phyloP scores from a whole-genome alignment of 148 eudicot genomes.

The Dianthus caryophyllus region DNA sequence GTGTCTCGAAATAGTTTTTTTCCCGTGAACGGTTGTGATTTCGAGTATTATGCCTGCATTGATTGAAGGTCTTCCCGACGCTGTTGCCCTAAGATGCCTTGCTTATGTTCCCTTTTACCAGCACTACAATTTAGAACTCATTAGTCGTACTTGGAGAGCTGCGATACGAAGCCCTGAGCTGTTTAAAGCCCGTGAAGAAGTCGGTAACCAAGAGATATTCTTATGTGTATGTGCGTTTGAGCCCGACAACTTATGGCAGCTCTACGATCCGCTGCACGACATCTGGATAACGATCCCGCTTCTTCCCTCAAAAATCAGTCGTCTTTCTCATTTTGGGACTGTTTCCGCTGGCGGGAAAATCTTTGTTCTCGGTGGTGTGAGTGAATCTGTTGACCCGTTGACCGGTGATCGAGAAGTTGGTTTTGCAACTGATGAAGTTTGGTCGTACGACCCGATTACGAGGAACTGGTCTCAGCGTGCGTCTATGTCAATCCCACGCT shows the following conservation, averaged over 20 bases:
- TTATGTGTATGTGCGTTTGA: slow-evolving; percentile 87
- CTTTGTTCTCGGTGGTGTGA: slow-evolving; percentile 88
- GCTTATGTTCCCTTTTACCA: slow-evolving; percentile 80
- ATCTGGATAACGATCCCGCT: slow-evolving; percentile 82
- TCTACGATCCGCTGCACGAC: slow-evolving; percentile 67
- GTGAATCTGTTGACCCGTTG: slow-evolving; percentile 88
- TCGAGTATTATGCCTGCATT: slow-evolving; percentile 55
- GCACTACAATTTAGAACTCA: slow-evolving; percentile 65
- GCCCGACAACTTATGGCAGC: slow-evolving; percentile 91
- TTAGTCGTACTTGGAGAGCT: slow-evolving; percentile 78
- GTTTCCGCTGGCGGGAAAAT: slow-evolving; percentile 75
- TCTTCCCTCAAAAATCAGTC: slow-evolving; percentile 74
- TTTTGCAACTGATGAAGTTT: slow-evolving; percentile 83
- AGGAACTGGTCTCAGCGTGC: slow-evolving; percentile 69
- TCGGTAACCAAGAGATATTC: slow-evolving; percentile 56
- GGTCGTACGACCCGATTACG: slow-evolving; percentile 76
- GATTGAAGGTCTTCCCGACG: slow-evolving; percentile 98
- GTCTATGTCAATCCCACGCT: slow-evolving; percentile 78
- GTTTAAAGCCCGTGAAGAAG: slow-evolving; percentile 75
- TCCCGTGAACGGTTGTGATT: slow-evolving; percentile 21
- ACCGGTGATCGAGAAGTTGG: slow-evolving; percentile 93
- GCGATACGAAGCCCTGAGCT: slow-evolving; percentile 77
- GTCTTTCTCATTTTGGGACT: slow-evolving; percentile 79
- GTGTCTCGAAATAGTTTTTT: slow-evolving; percentile 2
- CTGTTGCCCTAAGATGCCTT: slow-evolving; percentile 83